These are phyloP conservation scores for Prunus dulcis DNA, from an alignment of 306 rosid species.

Conservation along the genomic window DNA sequence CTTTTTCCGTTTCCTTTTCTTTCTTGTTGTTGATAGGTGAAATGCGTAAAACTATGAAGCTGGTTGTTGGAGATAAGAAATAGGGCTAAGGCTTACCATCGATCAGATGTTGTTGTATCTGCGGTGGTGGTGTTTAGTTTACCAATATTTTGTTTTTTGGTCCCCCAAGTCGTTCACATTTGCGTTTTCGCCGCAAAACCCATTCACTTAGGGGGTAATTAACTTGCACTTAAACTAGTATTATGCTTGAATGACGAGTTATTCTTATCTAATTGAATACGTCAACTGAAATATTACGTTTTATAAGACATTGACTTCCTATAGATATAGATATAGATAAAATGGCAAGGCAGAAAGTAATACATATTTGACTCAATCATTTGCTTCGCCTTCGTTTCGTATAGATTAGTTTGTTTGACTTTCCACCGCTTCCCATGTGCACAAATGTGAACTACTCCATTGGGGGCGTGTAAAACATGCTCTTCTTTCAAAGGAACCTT, in stretches of 20 bases:
- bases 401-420: not conserved
- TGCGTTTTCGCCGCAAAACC: too few species aligned
- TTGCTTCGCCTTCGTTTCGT: not conserved
- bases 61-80: not conserved
- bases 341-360: not conserved
- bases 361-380: not conserved
- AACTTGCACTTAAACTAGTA: not conserved
- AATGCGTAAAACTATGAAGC: not conserved
- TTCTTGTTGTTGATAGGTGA: slow-evolving; percentile 6
- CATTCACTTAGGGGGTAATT: not conserved
- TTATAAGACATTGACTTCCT: not conserved
- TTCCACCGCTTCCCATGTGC: not conserved
- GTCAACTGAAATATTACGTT: not conserved
- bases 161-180: not conserved
- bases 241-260: not conserved
- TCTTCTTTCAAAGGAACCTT: not conserved
- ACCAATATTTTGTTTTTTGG: too few species aligned
- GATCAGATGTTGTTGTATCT: too few species aligned
- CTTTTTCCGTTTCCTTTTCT: not conserved
- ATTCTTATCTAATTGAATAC: not conserved
- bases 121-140: too few species aligned
- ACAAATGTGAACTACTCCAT: not conserved
- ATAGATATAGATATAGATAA: not conserved
- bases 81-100: not conserved
- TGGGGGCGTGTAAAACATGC: not conserved